A percentile compares a stretch with the other conserved stretches of the same genome.
phyloP scores from a whole-genome alignment of 2,329 filamentous ascomycete species.

The Camillea tinctor region DNA sequence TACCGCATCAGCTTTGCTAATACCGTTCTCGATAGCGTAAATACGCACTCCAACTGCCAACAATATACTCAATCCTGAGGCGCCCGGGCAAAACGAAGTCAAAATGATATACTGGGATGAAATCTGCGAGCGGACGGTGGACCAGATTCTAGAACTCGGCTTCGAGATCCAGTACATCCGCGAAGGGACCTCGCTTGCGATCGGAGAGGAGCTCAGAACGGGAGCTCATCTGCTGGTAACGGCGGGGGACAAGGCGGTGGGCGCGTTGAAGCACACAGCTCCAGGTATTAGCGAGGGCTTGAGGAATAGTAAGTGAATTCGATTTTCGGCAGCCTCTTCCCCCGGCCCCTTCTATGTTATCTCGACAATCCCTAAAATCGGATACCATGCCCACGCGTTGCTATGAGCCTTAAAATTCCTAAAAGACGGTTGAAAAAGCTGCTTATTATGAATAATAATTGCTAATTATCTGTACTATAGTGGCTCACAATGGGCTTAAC shows the following conservation, averaged over 20 bases:
- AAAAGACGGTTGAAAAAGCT: too few relatives aligned
- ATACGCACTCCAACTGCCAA: too few relatives aligned
- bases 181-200: slow-evolving; percentile 4
- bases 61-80: too few relatives aligned
- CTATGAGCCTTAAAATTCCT: too few relatives aligned
- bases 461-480: too few relatives aligned
- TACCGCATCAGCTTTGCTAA: too few relatives aligned
- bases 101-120: neutral
- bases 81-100: too few relatives aligned
- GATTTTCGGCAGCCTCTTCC: too few relatives aligned
- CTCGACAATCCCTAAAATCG: too few relatives aligned
- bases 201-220: slow-evolving; percentile 11
- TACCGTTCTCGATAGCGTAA: neutral
- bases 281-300: slow-evolving; percentile 15
- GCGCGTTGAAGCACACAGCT: slow-evolving; percentile 1
- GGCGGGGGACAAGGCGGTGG: slow-evolving; percentile 7
- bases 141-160: slow-evolving; percentile 12
- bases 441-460: too few relatives aligned
- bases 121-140: slow-evolving; percentile 11
- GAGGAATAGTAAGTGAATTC: slow-evolving; percentile 2
- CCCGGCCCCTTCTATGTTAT: too few relatives aligned
- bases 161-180: slow-evolving; percentile 11
- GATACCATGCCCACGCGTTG: too few relatives aligned
- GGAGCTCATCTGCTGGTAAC: slow-evolving; percentile 15
- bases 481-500: slow-evolving; percentile 14